Conservation (phyloP, 1,284 basidiomycete species). For the Microbotryum silenes-acaulis region DNA sequence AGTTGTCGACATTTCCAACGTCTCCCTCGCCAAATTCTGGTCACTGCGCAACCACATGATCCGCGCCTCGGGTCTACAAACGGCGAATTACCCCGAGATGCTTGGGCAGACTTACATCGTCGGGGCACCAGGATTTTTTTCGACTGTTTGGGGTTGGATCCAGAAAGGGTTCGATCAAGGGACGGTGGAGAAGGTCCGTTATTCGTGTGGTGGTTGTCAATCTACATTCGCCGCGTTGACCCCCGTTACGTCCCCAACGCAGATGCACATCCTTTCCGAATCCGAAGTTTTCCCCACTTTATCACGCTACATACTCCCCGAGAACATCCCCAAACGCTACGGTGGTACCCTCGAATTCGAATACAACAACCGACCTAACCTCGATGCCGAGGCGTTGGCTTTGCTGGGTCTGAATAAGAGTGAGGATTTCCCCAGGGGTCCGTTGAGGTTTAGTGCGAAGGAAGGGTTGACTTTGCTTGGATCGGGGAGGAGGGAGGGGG, state of each 20-base stretch:
- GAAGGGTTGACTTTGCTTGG: conserved; percentile 5
- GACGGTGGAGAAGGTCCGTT: conserved; percentile 17
- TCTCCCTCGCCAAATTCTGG: conserved; percentile 56
- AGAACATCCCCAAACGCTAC: conserved; percentile 57
- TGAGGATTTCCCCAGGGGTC: conserved; percentile 14
- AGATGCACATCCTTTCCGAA: not conserved
- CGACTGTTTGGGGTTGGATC: conserved; percentile 57
- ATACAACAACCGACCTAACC: conserved; percentile 20
- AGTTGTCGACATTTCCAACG: conserved; percentile 58
- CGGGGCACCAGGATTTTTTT: conserved; percentile 61
- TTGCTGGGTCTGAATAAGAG: conserved; percentile 10
- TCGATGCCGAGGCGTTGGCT: conserved; percentile 16
- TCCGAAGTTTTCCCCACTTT: conserved; percentile 25
- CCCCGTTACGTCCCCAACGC: no score
- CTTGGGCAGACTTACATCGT: conserved; percentile 49
- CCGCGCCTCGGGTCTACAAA: conserved; percentile 61
- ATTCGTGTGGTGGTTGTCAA: no score
- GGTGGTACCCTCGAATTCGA: conserved; percentile 43
- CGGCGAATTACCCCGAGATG: conserved; percentile 66
- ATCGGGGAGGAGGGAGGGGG: not conserved
- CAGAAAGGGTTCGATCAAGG: conserved; percentile 47
- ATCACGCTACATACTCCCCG: conserved; percentile 46
- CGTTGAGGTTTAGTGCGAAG: conserved; percentile 20
- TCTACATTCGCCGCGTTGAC: no score
- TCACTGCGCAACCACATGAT: conserved; percentile 55